Percentiles rank a stretch among this genome's conserved stretches.
Conservation (phyloP, 2,329 filamentous ascomycete genomes). For the Talaromyces sp. region DNA sequence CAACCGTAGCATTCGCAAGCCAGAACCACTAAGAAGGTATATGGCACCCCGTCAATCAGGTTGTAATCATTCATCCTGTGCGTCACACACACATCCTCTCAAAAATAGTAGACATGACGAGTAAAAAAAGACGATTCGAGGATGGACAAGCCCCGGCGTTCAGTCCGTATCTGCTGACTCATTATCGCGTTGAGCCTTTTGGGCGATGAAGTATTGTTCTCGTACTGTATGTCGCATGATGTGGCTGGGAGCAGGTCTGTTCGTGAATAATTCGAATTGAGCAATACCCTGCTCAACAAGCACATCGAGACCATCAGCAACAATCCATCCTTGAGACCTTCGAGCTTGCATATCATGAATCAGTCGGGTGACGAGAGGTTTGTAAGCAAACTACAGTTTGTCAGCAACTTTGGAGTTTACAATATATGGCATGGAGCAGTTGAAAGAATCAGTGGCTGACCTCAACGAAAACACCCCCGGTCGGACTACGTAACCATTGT, state of each 20-base stretch:
- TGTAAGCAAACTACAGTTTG: slow-evolving; percentile 36
- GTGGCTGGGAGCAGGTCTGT: slow-evolving; percentile 35
- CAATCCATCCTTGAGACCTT: slow-evolving; percentile 39
- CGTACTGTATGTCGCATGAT: slow-evolving; percentile 30
- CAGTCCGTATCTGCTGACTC: background rate
- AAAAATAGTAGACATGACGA: background rate
- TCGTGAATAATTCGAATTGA: slow-evolving; percentile 41
- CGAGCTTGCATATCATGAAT: slow-evolving; percentile 35
- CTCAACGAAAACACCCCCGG: slow-evolving; percentile 41
- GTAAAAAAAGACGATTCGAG: background rate
- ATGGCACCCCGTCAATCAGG: background rate
- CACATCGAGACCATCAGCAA: slow-evolving; percentile 39
- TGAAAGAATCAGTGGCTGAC: slow-evolving; percentile 24
- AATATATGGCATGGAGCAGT: background rate
- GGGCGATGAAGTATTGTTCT: slow-evolving; percentile 11
- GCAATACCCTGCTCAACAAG: slow-evolving; percentile 41
- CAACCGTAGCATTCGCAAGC: background rate
- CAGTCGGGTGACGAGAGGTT: slow-evolving; percentile 38
- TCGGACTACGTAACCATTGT: slow-evolving; percentile 40
- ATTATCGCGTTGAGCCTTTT: background rate
- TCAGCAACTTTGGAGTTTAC: background rate
- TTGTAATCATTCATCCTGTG: background rate
- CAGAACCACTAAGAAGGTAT: background rate
- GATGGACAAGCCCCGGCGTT: background rate
- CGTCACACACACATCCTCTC: background rate